A percentile compares a stretch with the other conserved stretches of the same genome.
Conservation (phyloP, 106 monocot genomes). For the Dioscorea dumetorum region DNA sequence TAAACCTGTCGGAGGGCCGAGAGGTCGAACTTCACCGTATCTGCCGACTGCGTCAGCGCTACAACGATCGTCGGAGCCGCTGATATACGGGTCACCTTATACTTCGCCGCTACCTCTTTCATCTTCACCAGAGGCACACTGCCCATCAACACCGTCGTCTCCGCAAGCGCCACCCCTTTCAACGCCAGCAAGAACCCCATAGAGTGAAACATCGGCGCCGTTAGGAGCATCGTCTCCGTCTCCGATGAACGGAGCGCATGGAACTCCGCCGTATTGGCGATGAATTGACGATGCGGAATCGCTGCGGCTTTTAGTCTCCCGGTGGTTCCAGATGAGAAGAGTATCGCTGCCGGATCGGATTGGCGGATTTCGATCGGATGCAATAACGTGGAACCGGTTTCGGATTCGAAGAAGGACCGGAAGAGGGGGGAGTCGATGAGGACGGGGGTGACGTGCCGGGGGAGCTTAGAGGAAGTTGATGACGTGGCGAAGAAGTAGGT, state of each 20-base stretch:
- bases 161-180: background rate
- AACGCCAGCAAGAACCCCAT: background rate
- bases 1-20: background rate
- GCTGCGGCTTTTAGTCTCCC: background rate
- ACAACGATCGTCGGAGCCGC: background rate
- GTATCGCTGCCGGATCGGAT: background rate
- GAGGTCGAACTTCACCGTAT: background rate
- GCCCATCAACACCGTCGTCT: background rate
- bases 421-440: conserved; percentile 18
- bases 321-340: conserved; percentile 1
- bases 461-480: conserved; percentile 18
- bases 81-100: background rate
- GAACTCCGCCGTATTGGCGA: background rate
- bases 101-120: background rate
- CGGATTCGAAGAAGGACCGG: background rate
- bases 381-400: background rate
- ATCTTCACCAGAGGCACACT: background rate
- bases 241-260: background rate
- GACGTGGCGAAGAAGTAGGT: conserved; percentile 21
- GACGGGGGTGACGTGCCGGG: background rate
- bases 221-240: background rate
- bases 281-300: background rate
- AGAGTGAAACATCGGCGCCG: background rate
- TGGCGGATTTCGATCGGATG: background rate
- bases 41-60: background rate